Base-by-base conservation (phyloP, 2,329 filamentous ascomycete genomes). In the Nemania sp. region DNA sequence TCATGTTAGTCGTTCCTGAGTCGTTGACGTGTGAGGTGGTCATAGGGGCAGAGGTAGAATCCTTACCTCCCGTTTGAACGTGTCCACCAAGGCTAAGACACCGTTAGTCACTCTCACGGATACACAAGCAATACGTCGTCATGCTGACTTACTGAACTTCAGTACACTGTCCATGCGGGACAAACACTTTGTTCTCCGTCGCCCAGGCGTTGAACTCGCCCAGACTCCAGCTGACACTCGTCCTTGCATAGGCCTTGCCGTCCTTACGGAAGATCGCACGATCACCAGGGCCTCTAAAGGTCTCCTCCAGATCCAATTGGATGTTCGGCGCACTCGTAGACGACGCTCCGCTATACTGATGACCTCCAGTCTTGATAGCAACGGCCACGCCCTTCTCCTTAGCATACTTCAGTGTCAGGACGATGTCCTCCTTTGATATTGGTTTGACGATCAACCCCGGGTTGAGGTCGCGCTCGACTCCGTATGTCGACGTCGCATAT, bases 281-380 rank as follows among this genome's bases (percentile, higher is more conserved):
- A 58, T 72, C 70, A 34, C 68, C 56, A 2, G 61, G 48, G 3
- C 63, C 67, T 54, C 65, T 66, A 64, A 73, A 77, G 0, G 73
- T 73, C 28, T 68, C 64, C 56, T 70, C 66, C 2, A 79, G 68
- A 45, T 79, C 75, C 14, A 80, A 60, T 54, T 78, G 76, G 47
- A 80, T 79, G 44, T 77, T 77, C 1, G 68, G 66, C 3, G 67
- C 70, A 20, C 68, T 63, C 0, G 76, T 78, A 0, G 77, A 79
- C 0, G 72, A 79, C 11, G 77, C 77, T 17, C 77, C 77, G 45
- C 73, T 76, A 59, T 80, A 80, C 57, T 79, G 76, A 49, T 80
- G 77, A 1, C 77, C 77, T 0, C 77, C 77, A 1, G 69, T 78
- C 53, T 70, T 73, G 51, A 79, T 71, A 8, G 77, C 75, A 1